phyloP scores from a whole-genome alignment of 1,139 yeast genomes.

The Taphrina communis region DNA sequence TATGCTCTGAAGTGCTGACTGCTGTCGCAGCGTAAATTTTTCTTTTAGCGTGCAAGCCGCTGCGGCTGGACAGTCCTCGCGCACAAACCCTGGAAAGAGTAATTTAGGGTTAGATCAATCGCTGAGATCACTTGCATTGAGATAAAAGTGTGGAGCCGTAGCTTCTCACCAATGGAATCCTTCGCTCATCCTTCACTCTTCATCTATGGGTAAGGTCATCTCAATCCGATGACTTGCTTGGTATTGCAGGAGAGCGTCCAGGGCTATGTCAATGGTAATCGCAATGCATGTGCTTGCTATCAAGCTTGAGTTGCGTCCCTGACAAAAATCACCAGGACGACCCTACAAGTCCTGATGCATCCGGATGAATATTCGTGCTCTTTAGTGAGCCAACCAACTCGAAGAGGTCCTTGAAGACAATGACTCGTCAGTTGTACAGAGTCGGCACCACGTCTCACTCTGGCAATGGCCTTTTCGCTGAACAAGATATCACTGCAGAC shows the following conservation, averaged over 20 bases:
- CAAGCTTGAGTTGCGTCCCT: no score
- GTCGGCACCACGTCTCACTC: conserved; percentile 2
- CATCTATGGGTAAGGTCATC: no score
- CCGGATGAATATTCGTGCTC: no score
- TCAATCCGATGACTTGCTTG: no score
- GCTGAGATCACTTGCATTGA: background rate
- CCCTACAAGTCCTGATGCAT: no score
- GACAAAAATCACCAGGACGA: no score
- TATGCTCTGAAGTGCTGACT: conserved; percentile 14
- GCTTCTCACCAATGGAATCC: no score
- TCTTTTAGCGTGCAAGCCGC: background rate
- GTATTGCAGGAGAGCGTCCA: no score
- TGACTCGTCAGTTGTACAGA: background rate
- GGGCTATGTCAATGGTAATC: no score
- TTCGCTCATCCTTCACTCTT: no score
- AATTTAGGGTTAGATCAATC: conserved; percentile 10
- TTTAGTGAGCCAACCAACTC: no score
- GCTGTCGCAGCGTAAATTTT: conserved; percentile 9
- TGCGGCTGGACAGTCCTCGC: conserved; percentile 18
- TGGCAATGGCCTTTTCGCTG: conserved; percentile 10
- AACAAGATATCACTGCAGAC: background rate
- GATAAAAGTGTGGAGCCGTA: background rate
- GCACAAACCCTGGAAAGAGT: background rate
- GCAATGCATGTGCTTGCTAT: no score
- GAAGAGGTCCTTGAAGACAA: background rate